A percentile compares a stretch with the other conserved stretches of the same genome.
Conservation (phyloP, 176 grass and related monocot species). For the Cenchrus purpureus region DNA sequence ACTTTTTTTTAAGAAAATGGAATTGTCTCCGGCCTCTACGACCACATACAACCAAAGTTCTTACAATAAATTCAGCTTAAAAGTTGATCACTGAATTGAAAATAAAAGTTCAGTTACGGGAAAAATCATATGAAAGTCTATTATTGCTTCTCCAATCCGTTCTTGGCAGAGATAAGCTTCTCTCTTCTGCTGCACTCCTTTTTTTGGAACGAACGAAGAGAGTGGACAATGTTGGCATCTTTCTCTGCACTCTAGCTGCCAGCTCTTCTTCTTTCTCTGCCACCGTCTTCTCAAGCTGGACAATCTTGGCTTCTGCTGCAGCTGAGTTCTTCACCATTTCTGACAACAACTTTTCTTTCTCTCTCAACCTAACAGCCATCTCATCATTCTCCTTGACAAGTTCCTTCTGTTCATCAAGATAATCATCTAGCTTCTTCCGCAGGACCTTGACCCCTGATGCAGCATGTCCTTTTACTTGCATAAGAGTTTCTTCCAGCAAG, state of each 20-base stretch:
- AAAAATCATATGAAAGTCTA: too few relatives aligned
- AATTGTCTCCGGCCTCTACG: too few relatives aligned
- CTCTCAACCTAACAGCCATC: constrained; percentile 42
- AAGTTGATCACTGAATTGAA: too few relatives aligned
- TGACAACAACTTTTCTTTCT: constrained; percentile 41
- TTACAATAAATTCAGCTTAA: too few relatives aligned
- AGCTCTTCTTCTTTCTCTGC: constrained; percentile 66
- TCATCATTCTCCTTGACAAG: constrained; percentile 46
- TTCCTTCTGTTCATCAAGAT: constrained; percentile 60
- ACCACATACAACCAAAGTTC: too few relatives aligned
- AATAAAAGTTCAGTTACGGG: too few relatives aligned
- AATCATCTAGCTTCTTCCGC: constrained; percentile 43
- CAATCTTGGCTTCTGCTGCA: constrained; percentile 43
- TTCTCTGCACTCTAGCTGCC: constrained; percentile 61
- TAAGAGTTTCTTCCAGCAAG: constrained; percentile 48
- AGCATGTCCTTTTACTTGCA: constrained; percentile 52
- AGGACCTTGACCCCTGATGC: constrained; percentile 45
- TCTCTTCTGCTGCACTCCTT: too few relatives aligned
- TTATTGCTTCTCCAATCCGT: too few relatives aligned
- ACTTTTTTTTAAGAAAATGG: neutral
- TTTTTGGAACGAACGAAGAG: too few relatives aligned
- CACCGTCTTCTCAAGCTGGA: constrained; percentile 59
- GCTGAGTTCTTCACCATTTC: constrained; percentile 30
- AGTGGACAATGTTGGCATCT: constrained; percentile 63
- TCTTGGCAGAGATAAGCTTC: too few relatives aligned